A percentile compares a stretch with the other conserved stretches of the same genome.
Evolutionary conservation across 192 early-diverging fungal genomes (phyloP).

Genomic region (Lunasporangiospora selenospora): DNA sequence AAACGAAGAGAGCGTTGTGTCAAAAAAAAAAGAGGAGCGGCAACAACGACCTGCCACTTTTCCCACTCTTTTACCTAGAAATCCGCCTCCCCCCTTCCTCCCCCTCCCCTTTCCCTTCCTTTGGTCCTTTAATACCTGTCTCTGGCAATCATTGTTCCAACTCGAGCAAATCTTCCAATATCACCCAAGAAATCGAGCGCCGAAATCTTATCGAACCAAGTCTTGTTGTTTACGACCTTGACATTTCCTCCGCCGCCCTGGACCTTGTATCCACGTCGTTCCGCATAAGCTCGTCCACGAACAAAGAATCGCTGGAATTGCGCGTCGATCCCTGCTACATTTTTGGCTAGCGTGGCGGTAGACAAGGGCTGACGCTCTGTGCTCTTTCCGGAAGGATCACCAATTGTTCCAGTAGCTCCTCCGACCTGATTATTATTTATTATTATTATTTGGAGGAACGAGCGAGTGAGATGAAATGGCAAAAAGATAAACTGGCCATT

Average conservation of each 20-base stretch:
- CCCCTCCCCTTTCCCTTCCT: background rate
- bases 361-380: conserved; percentile 80
- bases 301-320: conserved; percentile 79
- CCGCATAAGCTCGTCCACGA: conserved; percentile 54
- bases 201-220: conserved; percentile 79
- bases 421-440: conserved; percentile 59
- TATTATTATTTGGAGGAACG: conserved; percentile 1
- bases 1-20: background rate
- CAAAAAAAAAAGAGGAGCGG: background rate
- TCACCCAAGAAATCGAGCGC: conserved; percentile 78
- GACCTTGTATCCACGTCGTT: conserved; percentile 43
- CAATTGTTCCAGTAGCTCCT: conserved; percentile 91
- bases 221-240: conserved; percentile 78
- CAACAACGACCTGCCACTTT: background rate
- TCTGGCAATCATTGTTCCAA: conserved; percentile 84
- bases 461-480: conserved; percentile 4
- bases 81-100: background rate
- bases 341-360: conserved; percentile 58
- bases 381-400: conserved; percentile 89
- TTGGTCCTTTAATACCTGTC: conserved; percentile 71
- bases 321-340: conserved; percentile 69
- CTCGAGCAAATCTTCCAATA: conserved; percentile 81
- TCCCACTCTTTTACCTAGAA: background rate
- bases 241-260: conserved; percentile 34
- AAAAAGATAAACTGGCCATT: background rate